These are phyloP conservation scores for Rhizopogon vinicolor DNA, from an alignment of 768 basidiomycete genomes.

Conservation along the genomic window DNA sequence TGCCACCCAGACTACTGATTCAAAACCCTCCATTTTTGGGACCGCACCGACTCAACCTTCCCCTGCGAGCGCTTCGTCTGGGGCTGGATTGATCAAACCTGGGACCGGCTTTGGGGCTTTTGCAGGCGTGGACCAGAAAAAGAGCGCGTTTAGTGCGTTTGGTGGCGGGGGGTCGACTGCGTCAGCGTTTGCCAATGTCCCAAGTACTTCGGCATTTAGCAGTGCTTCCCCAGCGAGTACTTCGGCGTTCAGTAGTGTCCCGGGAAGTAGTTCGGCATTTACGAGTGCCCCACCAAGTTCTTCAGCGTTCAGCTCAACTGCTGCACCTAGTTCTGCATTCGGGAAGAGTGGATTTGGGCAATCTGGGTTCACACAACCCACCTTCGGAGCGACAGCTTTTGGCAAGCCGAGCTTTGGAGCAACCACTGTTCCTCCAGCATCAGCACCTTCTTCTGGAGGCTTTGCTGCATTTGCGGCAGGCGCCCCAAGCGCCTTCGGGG, in stretches of 20 bases:
- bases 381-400: conserved; percentile 37
- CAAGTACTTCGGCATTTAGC: conserved; percentile 1
- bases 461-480: conserved; percentile 32
- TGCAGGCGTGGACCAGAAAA: conserved; percentile 15
- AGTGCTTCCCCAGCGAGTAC: conserved; percentile 13
- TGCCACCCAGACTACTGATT: conserved; percentile 16
- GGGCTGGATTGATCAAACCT: conserved; percentile 24
- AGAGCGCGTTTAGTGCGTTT: conserved; percentile 19
- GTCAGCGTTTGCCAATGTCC: background rate
- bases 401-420: conserved; percentile 30
- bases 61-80: conserved; percentile 9
- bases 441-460: conserved; percentile 22
- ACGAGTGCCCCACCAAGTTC: conserved; percentile 16
- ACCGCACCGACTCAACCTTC: conserved; percentile 6
- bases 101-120: conserved; percentile 32
- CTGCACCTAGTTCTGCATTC: conserved; percentile 11
- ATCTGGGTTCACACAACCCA: conserved; percentile 29
- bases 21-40: conserved; percentile 30
- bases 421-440: conserved; percentile 7
- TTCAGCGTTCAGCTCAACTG: conserved; percentile 10
- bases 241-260: background rate
- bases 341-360: conserved; percentile 24
- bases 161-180: background rate
- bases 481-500: conserved; percentile 25
- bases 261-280: background rate